Base-by-base conservation (phyloP, 139 green algal species). In the Pedinophyceae sp. region DNA sequence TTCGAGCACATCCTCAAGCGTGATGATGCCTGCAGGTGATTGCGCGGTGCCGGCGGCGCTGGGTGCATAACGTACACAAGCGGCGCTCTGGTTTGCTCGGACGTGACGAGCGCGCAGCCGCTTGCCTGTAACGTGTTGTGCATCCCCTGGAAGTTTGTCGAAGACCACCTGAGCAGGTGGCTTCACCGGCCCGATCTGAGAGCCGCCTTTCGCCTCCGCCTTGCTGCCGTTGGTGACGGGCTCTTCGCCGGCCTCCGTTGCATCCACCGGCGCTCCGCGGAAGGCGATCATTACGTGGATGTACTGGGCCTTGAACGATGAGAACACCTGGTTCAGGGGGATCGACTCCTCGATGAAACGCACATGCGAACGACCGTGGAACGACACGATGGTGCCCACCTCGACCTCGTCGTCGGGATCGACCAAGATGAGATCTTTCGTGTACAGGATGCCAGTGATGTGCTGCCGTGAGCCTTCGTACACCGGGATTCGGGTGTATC, bases 11-110 rank as follows among this genome's bases (percentile, higher is more conserved):
- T 84, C 76, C 30, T 72, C 66, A 10, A 86, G 59, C 17, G 77
- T 84, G 65, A 86, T 81, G 34, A 86, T 67, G 23, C 77, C 77
- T n/a, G n/a, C n/a, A n/a, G n/a, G n/a, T n/a, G n/a, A n/a, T n/a
- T n/a, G n/a, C n/a, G n/a, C n/a, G n/a, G n/a, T n/a, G n/a, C n/a
- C 29, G 27, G 18, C 19, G 40, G 18, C 40, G n/a, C n/a, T n/a
- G n/a, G n/a, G n/a, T n/a, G n/a, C n/a, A n/a, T n/a, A n/a, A n/a
- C n/a, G n/a, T n/a, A n/a, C n/a, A n/a, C n/a, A n/a, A n/a, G n/a
- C n/a, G n/a, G n/a, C n/a, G n/a, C n/a, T n/a, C n/a, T n/a, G n/a
- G n/a, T n/a, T n/a, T n/a, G n/a, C n/a, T n/a, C n/a, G n/a, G n/a
- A n/a, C n/a, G n/a, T n/a, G n/a, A n/a, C n/a, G n/a, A n/a, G n/a